These are phyloP conservation scores for Conticribra weissflogii DNA, from an alignment of 108 stramenopile species.

Conservation along the genomic window DNA sequence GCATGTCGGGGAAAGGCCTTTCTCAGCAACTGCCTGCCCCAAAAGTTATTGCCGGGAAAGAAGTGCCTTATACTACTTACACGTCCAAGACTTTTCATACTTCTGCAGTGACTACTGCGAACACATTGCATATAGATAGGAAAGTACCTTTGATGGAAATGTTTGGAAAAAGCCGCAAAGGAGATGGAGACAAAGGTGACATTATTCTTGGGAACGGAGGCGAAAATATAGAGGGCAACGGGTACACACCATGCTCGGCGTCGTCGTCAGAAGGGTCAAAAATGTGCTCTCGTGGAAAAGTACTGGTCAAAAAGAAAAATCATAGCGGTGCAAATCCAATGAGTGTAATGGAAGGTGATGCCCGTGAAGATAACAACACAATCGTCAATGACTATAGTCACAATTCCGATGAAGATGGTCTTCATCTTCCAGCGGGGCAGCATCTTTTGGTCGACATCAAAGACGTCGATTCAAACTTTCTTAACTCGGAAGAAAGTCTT, in stretches of 20 bases:
- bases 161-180: conserved; percentile 7
- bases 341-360: too few species aligned
- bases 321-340: background rate
- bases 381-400: conserved; percentile 21
- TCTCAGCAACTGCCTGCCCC: conserved; percentile 34
- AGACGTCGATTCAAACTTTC: conserved; percentile 57
- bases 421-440: conserved; percentile 74
- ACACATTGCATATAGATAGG: conserved; percentile 45
- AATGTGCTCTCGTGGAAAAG: conserved; percentile 25
- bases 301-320: background rate
- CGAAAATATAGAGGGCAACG: background rate
- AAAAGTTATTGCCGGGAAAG: conserved; percentile 51
- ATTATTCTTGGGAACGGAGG: conserved; percentile 1
- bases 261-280: conserved; percentile 2
- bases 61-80: conserved; percentile 61
- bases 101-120: conserved; percentile 26
- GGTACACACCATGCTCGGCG: conserved; percentile 2
- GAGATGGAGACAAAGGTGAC: conserved; percentile 1
- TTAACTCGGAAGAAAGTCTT: conserved; percentile 64
- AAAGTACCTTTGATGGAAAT: background rate
- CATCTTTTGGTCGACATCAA: conserved; percentile 74
- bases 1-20: conserved; percentile 17
- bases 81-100: conserved; percentile 63
- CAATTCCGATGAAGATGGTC: conserved; percentile 47
- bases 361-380: background rate